These are phyloP conservation scores for Starmerella cellae DNA, from an alignment of 805 yeast genomes.

Conservation along the genomic window DNA sequence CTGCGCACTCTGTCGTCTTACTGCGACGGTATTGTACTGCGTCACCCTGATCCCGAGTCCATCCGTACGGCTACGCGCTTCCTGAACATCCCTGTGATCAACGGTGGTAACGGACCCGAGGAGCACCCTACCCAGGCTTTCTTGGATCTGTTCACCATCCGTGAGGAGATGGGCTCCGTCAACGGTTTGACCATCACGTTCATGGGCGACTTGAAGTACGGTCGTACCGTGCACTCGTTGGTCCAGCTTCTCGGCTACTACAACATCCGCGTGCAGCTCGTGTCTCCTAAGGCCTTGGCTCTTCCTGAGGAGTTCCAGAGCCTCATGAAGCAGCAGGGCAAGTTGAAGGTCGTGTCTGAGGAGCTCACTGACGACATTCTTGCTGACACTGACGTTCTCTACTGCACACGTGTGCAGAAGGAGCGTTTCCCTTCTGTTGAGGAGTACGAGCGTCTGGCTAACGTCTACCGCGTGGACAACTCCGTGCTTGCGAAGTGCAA, in stretches of 20 bases:
- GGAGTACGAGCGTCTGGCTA: conserved; percentile 79
- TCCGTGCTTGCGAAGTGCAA: conserved; percentile 81
- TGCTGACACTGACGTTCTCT: conserved; percentile 82
- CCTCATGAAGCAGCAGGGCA: conserved; percentile 50
- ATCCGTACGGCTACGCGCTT: conserved; percentile 91
- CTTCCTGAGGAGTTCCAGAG: conserved; percentile 64
- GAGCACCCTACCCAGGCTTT: conserved; percentile 99
- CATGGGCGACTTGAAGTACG: conserved; percentile 97
- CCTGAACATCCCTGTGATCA: conserved; percentile 92
- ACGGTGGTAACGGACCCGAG: conserved; percentile 95
- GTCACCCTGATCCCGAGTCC: conserved; percentile 89
- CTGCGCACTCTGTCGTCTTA: conserved; percentile 88
- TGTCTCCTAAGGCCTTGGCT: conserved; percentile 76
- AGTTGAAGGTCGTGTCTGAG: conserved; percentile 62
- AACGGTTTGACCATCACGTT: conserved; percentile 96
- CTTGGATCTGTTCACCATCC: conserved; percentile 90
- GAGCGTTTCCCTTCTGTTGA: conserved; percentile 73
- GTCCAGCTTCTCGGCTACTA: conserved; percentile 81
- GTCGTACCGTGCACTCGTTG: conserved; percentile 96
- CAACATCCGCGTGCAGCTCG: conserved; percentile 84
- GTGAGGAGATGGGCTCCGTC: conserved; percentile 97
- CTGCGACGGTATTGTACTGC: conserved; percentile 90
- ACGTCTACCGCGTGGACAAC: conserved; percentile 85
- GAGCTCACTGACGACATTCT: conserved; percentile 73
- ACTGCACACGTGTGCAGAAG: conserved; percentile 96